Base-by-base conservation (phyloP, 257 asterid genomes). In the Solanum sparsipilum region DNA sequence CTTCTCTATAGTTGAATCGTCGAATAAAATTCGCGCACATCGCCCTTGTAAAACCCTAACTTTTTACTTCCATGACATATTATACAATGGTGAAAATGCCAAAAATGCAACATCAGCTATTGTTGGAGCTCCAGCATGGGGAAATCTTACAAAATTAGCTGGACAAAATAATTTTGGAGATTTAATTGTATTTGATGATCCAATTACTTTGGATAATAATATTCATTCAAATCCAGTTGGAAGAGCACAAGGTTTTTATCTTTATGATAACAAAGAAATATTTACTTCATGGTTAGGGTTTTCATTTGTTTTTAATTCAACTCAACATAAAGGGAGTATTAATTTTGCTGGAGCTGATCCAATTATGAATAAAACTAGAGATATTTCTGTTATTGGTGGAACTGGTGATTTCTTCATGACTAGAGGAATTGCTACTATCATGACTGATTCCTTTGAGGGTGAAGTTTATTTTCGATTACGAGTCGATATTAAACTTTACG, bases 381-480 rank as follows among this genome's bases (percentile, higher is more conserved):
- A 96, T 83, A 86, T 96, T 56, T 94, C 98, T 52, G 97, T 96
- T 5, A 87, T 96, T 12, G 99, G 99, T 3, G 98, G 99, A 9
- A 95, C 99, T 0, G 99, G 98, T 0, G 98, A 96, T 52, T 96
- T 95, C 88, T 96, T 96, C 94, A 94, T 96, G 98, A n/a, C 93
- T 5, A 90, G 98, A 89, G 99, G 99, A 31, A 91, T 94, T 63
- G 99, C 98, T 6, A 93, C 96, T 23, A 21, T 96, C 89, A 86
- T 11, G 68, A 96, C 98, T 0, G 98, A 95, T 90, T 94, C 99
- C 0, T 86, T 89, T 4, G 98, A 96, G 67, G 96, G 94, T 3
- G 97, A 93, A 0, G 98, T 93, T 48, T 95, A 95, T 76, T 95
- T 96, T 32, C 84, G 99, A 86, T 95, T 95, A 27, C 92, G 91